phyloP scores from a whole-genome alignment of 2,329 filamentous ascomycete genomes.

The Nannizzia gypsea region DNA sequence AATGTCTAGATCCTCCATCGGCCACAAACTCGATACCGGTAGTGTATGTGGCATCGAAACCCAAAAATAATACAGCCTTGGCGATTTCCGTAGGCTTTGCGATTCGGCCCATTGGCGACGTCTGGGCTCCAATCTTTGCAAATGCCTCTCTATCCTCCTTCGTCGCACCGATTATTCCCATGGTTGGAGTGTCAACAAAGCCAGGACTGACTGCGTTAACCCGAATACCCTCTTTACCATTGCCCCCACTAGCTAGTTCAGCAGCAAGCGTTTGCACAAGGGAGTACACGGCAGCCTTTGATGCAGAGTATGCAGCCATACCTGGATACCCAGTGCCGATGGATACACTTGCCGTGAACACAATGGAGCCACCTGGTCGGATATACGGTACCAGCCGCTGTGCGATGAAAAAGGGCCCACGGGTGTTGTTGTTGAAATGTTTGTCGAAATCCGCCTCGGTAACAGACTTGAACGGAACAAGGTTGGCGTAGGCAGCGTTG shows the following conservation, averaged over 20 bases:
- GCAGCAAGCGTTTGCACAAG: slow-evolving; percentile 11
- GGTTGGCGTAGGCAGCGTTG: slow-evolving; percentile 9
- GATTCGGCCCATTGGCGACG: slow-evolving; percentile 10
- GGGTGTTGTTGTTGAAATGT: slow-evolving; percentile 13
- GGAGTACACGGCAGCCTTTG: slow-evolving; percentile 12
- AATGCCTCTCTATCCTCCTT: slow-evolving; percentile 3
- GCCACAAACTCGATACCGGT: slow-evolving; percentile 12
- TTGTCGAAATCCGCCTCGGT: slow-evolving; percentile 9
- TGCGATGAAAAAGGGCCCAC: slow-evolving; percentile 10
- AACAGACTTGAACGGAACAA: background rate
- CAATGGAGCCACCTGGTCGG: slow-evolving; percentile 9
- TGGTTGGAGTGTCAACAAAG: slow-evolving; percentile 12
- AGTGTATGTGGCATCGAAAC: slow-evolving; percentile 14
- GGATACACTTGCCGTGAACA: slow-evolving; percentile 12
- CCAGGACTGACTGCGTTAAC: slow-evolving; percentile 12
- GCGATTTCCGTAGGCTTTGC: slow-evolving; percentile 11
- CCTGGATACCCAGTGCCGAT: slow-evolving; percentile 7
- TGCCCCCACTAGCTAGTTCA: slow-evolving; percentile 5
- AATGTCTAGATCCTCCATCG: slow-evolving; percentile 10
- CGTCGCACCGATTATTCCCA: slow-evolving; percentile 9
- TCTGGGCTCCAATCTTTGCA: slow-evolving; percentile 2
- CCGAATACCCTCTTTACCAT: slow-evolving; percentile 9
- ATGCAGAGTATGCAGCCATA: slow-evolving; percentile 13
- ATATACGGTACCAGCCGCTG: slow-evolving; percentile 8
- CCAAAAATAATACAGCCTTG: slow-evolving; percentile 11